Base-by-base conservation (phyloP, 768 basidiomycete species). In the Rickenella mellea region DNA sequence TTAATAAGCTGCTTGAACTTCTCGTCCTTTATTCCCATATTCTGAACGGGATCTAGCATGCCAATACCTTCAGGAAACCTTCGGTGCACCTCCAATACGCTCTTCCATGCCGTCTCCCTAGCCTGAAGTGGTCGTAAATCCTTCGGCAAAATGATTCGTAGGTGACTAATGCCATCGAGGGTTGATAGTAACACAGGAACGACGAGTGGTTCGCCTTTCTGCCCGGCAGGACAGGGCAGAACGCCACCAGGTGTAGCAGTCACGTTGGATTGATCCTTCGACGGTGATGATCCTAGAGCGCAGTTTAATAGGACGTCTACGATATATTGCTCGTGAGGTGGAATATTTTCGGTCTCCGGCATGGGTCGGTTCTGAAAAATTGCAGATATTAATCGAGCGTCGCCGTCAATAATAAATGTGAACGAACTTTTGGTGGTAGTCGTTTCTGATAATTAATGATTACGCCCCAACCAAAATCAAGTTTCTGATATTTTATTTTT, bases 381-480 rank as follows among this genome's bases (percentile, higher is more conserved):
- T 31, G 36, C 19, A 47, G 8, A 9, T 22, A 20, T 21, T 26
- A 5, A 41, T 14, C 22, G 19, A 33, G 15, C 29, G 12, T 31
- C 40, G 11, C 30, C 7, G 37, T 31, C 27, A 42, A 9, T 27
- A n/a, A 19, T 12, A 15, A 22, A 35, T 19, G 24, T 29, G 27
- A 32, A 51, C 65, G 19, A 47, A 81, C 89, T 68, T 91, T 94
- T 12, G 84, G 74, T n/a, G 80, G 76, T 17, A 80, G 51, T 0
- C 92, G 78, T 61, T 96, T 96, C 57, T 87, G 82, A 55, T 80
- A 97, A 57, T 91, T 93, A 55, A 97, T 74, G 40, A 98, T 77
- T 31, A 91, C 76, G 28, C 94, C 94, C 96, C 96, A 98, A 8
- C 94, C 94, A 60, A 94, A 98, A 61, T 99, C 86, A 11, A 81